A percentile compares a stretch with the other conserved stretches of the same genome.
These are phyloP conservation scores for Leccinum holopus DNA, from an alignment of 1,284 basidiomycete species.

Conservation along the genomic window DNA sequence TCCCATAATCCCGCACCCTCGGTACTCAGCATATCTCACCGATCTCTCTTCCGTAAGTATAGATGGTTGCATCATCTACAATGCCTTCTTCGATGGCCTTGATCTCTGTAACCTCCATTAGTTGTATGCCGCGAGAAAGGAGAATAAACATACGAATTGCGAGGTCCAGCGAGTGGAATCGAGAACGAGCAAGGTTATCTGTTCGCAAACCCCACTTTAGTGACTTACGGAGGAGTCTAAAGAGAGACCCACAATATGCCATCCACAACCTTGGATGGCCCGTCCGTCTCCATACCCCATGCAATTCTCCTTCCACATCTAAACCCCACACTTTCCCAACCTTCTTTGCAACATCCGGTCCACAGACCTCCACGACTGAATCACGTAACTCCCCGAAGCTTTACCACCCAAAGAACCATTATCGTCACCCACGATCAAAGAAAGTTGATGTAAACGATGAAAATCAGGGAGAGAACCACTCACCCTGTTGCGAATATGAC, in stretches of 20 bases:
- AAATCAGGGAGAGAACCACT: slow-evolving; percentile 6
- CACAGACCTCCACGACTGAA: slow-evolving; percentile 40
- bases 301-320: slow-evolving; percentile 46
- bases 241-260: slow-evolving; percentile 30
- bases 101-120: slow-evolving; percentile 26
- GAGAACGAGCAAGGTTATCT: slow-evolving; percentile 35
- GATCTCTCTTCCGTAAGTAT: not conserved
- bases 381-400: slow-evolving; percentile 28
- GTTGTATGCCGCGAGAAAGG: not conserved
- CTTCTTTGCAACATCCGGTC: slow-evolving; percentile 37
- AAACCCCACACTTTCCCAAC: slow-evolving; percentile 45
- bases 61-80: slow-evolving; percentile 3
- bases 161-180: slow-evolving; percentile 37
- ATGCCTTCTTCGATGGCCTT: not conserved
- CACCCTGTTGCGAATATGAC: slow-evolving; percentile 48
- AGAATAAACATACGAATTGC: slow-evolving; percentile 35
- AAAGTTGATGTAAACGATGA: not conserved
- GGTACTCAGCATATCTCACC: slow-evolving; percentile 1
- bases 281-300: slow-evolving; percentile 37
- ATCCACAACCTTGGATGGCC: slow-evolving; percentile 37
- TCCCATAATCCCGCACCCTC: not conserved
- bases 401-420: not conserved
- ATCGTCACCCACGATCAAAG: not conserved
- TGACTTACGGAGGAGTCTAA: not conserved
- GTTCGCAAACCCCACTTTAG: slow-evolving; percentile 1